These are phyloP conservation scores for Combretum micranthum DNA, from an alignment of 345 rosid genomes.

Conservation along the genomic window DNA sequence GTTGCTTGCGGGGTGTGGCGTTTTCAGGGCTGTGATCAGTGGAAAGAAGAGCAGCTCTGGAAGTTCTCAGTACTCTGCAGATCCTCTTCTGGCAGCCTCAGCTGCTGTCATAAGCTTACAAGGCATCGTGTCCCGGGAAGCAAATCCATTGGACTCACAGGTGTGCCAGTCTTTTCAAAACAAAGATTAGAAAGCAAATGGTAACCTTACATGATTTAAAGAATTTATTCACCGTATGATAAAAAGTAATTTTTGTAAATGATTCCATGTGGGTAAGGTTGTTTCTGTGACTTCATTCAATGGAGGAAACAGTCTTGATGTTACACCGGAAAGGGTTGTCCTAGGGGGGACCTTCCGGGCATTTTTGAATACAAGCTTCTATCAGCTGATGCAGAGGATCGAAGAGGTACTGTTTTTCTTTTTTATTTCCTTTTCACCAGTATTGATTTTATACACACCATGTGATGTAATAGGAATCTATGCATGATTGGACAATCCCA, in stretches of 20 bases:
- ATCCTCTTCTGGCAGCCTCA: conserved; percentile 65
- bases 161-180: conserved; percentile 13
- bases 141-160: conserved; percentile 82
- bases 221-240: too few relatives aligned
- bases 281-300: conserved; percentile 74
- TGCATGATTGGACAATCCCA: too few relatives aligned
- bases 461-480: too few relatives aligned
- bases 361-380: conserved; percentile 65
- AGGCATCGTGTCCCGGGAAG: conserved; percentile 81
- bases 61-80: conserved; percentile 21
- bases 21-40: conserved; percentile 56
- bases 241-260: too few relatives aligned
- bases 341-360: conserved; percentile 80
- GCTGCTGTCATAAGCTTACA: conserved; percentile 74
- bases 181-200: too few relatives aligned
- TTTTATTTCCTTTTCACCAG: too few relatives aligned
- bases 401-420: conserved; percentile 44
- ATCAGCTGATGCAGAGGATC: conserved; percentile 58
- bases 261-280: conserved; percentile 27
- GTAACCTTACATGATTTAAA: too few relatives aligned
- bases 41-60: conserved; percentile 16
- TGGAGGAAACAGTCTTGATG: conserved; percentile 45
- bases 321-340: conserved; percentile 43
- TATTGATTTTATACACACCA: too few relatives aligned
- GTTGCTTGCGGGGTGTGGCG: conserved; percentile 88